Evolutionary conservation across 2,329 filamentous ascomycete species (phyloP).

Genomic region (Talaromyces sp.): DNA sequence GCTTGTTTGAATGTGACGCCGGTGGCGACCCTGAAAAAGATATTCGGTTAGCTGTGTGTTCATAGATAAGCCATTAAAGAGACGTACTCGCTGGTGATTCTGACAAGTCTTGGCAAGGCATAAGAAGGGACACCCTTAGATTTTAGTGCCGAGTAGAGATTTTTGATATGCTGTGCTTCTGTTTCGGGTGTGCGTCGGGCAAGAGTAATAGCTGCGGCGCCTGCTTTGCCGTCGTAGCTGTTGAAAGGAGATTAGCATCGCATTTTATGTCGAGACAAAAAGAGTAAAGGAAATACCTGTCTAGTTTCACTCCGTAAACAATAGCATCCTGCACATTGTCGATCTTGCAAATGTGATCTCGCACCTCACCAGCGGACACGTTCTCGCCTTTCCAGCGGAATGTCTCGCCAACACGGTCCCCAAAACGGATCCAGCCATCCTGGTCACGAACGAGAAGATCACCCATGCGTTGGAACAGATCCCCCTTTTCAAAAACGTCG

Average conservation of each 20-base stretch:
- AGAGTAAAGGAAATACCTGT: conserved; percentile 22
- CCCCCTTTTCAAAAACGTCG: conserved; percentile 43
- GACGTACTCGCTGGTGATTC: conserved; percentile 41
- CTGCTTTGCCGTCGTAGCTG: conserved; percentile 47
- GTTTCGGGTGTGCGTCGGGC: conserved; percentile 23
- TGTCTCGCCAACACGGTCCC: conserved; percentile 48
- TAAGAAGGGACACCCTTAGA: conserved; percentile 44
- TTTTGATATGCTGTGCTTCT: conserved; percentile 32
- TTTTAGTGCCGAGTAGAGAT: conserved; percentile 34
- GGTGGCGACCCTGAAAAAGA: conserved; percentile 34
- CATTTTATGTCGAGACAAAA: neutral
- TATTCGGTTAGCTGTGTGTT: neutral
- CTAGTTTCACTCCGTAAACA: conserved; percentile 41
- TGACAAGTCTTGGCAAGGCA: conserved; percentile 43
- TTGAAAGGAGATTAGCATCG: neutral
- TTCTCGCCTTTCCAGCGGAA: conserved; percentile 63
- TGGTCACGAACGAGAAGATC: conserved; percentile 40
- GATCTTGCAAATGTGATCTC: conserved; percentile 40
- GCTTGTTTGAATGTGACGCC: conserved; percentile 49
- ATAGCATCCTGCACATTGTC: conserved; percentile 39
- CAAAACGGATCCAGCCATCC: conserved; percentile 42
- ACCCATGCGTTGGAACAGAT: conserved; percentile 42
- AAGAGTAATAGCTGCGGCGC: conserved; percentile 43
- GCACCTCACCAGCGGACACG: conserved; percentile 42
- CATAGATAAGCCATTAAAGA: neutral